Base-by-base conservation (phyloP, 768 basidiomycete species). In the Myochromella boudieri region DNA sequence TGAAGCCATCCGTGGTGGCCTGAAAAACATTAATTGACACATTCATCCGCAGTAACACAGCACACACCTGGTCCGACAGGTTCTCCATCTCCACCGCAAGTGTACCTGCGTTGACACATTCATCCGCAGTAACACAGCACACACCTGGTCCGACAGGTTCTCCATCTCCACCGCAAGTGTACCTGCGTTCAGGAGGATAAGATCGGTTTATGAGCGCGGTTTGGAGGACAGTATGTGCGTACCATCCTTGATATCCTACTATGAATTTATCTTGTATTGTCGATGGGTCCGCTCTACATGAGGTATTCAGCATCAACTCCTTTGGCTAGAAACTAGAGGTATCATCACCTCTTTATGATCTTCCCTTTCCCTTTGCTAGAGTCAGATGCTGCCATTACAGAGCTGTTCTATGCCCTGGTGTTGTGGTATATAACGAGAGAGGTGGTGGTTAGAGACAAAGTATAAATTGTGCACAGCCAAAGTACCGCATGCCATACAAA, bases 201-300 rank as follows among this genome's bases (percentile, higher is more conserved):
- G 32, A 20, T 17, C 32, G 9, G 9, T 21, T 11, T 12, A 45
- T n/a, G 37, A 18, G 25, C 26, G 11, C 24, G 20, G 34, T 43
- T 33, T 24, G 34, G 9, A 25, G 10, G 31, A 21, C 36, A 38
- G 11, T 24, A 8, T 22, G 33, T 25, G 55, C 80, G 46, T 43
- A 88, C 90, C 90, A 92, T 62, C 89, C 91, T 66, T 92, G 91
- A 62, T 92, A 92, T 27, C 90, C 90, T 0, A 91, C 86, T 24
- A 93, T 65, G 55, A 91, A 81, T 60, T 92, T 93, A 68, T 89
- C 80, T 46, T 89, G 86, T 37, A 93, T 89, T 8, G 87, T 89
- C 4, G 75, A 76, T 20, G 90, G 80, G 59, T 87, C 75, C 8
- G 85, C 84, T 53, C 86, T 74, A 46, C n/a, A 34, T 26, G 18